A percentile compares a stretch with the other conserved stretches of the same genome.
Conservation (phyloP, 257 asterid genomes). For the Penstemon davidsonii region DNA sequence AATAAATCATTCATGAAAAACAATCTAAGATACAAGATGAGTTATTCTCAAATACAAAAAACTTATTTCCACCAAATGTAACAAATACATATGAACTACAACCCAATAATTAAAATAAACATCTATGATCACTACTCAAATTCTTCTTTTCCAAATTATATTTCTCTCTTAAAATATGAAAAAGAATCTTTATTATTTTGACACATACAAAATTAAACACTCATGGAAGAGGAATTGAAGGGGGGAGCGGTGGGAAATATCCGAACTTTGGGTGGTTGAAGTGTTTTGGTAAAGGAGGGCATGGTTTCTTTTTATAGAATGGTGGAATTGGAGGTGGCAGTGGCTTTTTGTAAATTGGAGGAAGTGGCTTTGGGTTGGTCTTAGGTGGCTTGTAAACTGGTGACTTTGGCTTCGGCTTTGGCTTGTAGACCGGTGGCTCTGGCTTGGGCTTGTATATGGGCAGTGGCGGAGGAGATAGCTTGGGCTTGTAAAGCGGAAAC, state of each 20-base stretch:
- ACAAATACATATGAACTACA: slow-evolving; percentile 29
- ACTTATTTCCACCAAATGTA: slow-evolving; percentile 27
- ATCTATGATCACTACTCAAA: slow-evolving; percentile 15
- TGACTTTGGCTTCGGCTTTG: slow-evolving; percentile 22
- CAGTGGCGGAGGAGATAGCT: not conserved
- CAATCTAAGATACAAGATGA: no score
- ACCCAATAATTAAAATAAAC: slow-evolving; percentile 25
- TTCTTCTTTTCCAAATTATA: slow-evolving; percentile 13
- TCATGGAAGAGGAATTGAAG: slow-evolving; percentile 42
- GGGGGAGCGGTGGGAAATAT: slow-evolving; percentile 59
- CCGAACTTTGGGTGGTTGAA: slow-evolving; percentile 65
- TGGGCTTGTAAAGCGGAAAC: slow-evolving; percentile 27
- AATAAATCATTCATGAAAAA: no score
- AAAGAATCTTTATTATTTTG: slow-evolving; percentile 16
- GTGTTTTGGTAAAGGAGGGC: slow-evolving; percentile 60
- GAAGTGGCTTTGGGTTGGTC: slow-evolving; percentile 22
- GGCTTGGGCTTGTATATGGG: slow-evolving; percentile 24
- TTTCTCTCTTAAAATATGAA: not conserved
- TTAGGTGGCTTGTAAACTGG: slow-evolving; percentile 24
- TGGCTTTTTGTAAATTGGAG: slow-evolving; percentile 39
- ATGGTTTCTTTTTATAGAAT: slow-evolving; percentile 48
- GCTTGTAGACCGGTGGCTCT: slow-evolving; percentile 33
- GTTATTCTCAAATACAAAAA: slow-evolving; percentile 11
- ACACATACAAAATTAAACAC: slow-evolving; percentile 16
- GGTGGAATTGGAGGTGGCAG: slow-evolving; percentile 52